Conservation (phyloP, 306 rosid genomes). For the Pterocarpus santalinus region DNA sequence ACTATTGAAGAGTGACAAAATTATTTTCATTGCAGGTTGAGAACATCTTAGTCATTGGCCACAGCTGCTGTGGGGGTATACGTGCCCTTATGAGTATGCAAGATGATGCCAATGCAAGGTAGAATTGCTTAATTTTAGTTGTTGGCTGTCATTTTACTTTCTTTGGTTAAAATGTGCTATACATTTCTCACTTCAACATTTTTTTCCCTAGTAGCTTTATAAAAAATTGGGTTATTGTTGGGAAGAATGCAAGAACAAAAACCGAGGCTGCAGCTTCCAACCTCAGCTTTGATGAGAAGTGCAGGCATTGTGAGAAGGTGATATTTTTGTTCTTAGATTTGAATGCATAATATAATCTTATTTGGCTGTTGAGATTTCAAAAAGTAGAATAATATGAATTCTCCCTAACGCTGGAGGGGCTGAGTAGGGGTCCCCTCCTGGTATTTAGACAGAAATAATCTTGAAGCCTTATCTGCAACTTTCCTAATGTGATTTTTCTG, state of each 20-base stretch:
- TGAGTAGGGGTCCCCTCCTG: not conserved
- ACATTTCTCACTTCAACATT: constrained; percentile 45
- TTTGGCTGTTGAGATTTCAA: constrained; percentile 36
- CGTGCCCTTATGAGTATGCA: constrained; percentile 95
- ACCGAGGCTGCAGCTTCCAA: constrained; percentile 75
- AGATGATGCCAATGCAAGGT: constrained; percentile 75
- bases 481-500: constrained; percentile 10
- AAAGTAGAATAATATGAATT: not conserved
- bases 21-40: constrained; percentile 70
- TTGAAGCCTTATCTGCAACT: constrained; percentile 8
- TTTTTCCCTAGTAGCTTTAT: constrained; percentile 61
- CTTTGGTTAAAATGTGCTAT: constrained; percentile 7
- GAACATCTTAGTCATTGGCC: constrained; percentile 88
- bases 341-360: constrained; percentile 1
- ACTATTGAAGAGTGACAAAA: not conserved
- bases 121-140: constrained; percentile 34
- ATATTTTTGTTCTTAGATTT: constrained; percentile 19
- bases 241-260: constrained; percentile 76
- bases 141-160: constrained; percentile 31
- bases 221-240: constrained; percentile 83
- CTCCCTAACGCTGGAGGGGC: not conserved
- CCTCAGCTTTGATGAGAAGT: constrained; percentile 84
- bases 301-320: constrained; percentile 96
- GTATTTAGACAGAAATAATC: not conserved
- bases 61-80: constrained; percentile 98